Conservation (phyloP, 2,329 filamentous ascomycete species). For the Exophiala alcalophila region DNA sequence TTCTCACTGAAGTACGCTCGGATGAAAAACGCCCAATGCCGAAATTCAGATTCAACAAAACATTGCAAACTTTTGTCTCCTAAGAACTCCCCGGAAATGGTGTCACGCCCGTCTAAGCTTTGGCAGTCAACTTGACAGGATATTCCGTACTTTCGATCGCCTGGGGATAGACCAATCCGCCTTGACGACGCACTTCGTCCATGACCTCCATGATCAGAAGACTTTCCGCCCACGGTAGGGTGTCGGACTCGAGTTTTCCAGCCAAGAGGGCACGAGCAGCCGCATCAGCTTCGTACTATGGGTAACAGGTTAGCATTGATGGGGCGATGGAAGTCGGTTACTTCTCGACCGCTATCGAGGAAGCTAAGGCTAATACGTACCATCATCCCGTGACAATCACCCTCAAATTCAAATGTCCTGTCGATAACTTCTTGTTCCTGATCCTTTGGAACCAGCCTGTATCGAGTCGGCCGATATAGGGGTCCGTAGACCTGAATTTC, state of each 20-base stretch:
- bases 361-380: conserved; percentile 7
- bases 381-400: conserved; percentile 26
- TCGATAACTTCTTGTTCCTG: conserved; percentile 38
- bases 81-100: too few species aligned
- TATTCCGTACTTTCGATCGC: conserved; percentile 62
- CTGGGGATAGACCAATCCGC: conserved; percentile 61
- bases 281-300: conserved; percentile 27
- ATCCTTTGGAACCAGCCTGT: conserved; percentile 72
- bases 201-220: conserved; percentile 80
- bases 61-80: too few species aligned
- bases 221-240: conserved; percentile 79
- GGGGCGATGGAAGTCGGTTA: too few species aligned
- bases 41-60: too few species aligned
- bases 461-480: conserved; percentile 44
- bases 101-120: conserved; percentile 1
- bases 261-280: conserved; percentile 36
- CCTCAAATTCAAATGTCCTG: conserved; percentile 22
- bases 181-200: conserved; percentile 67
- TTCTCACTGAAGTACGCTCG: too few species aligned
- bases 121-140: conserved; percentile 38
- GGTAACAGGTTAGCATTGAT: too few species aligned
- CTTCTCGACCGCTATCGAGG: too few species aligned
- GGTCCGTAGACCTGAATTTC: conserved; percentile 33
- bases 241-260: conserved; percentile 71
- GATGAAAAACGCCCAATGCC: too few species aligned